Evolutionary conservation across 2,329 filamentous ascomycete species (phyloP), one percentile per base, ranked within the genome.

Genomic region (Sphaerulina vaccinii): DNA sequence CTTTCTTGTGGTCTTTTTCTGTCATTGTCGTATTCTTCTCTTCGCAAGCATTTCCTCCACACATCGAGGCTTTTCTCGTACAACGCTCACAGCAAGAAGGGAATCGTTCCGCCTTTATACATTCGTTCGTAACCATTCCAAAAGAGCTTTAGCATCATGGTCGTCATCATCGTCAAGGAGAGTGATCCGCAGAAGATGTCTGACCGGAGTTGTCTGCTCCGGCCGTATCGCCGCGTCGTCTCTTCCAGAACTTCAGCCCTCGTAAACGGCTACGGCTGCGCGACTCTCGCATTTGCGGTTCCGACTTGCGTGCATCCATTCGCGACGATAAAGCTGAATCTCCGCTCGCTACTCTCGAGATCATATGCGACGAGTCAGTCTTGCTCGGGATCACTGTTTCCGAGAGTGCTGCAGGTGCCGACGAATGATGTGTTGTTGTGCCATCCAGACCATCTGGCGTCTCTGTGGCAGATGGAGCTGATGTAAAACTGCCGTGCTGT

Each of bases 231-330:
- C 27, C 27, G 27, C 58, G 58, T 47, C 63, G 63, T 56, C 65
- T 67, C 57, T 65, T 66, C 68, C 68, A 70, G 47, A 70, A 70
- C 51, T 68, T 68, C 44, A 70, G 52, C 0, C 65, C 63, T 33
- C 67, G 60, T 47, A 70, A 54, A 19, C 66, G 63, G 55, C 67
- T 70, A 36, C 67, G 62, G 54, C 65, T 68, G 35, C 67, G 59
- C 39, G 65, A 68, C 40, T 66, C 63, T 32, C 66, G 57, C 18
- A 65, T 32, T 13, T 10, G 57, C 10, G 46, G 49, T 9, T 57
- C 59, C 11, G 53, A 48, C 27, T 56, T 60, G 22, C 40, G 52
- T 32, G 32, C 33, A 42, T 49, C 57, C 29, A 55, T 38, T 40
- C 42, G 42, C 4, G 27, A 32, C 19, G 35, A 52, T 24, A 49